Evolutionary conservation across 257 asterid genomes (phyloP), one percentile per base, ranked within the genome.

Genomic region (Solanum boliviense): DNA sequence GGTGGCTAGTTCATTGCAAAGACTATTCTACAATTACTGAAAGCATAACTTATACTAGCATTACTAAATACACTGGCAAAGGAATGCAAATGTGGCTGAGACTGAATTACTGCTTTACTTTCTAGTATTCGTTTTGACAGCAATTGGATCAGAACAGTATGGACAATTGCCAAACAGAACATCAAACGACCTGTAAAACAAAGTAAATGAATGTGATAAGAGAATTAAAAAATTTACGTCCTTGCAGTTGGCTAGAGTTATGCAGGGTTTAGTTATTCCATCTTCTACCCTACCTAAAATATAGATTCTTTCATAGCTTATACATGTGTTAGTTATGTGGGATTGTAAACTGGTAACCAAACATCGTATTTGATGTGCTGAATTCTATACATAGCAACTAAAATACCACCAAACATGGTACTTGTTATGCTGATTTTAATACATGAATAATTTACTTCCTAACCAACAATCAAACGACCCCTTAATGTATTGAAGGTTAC

Each of bases 101-200:
- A 6, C 52, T 44, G 60, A 15, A 15, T 16, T 48, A 48, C 21
- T 48, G 60, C 60, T 56, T 52, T 56, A 56, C 65, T 56, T 56
- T 56, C 85, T 91, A 65, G 87, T 52, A 90, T 93, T 88, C 84
- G 90, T 89, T 91, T 93, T 92, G 92, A 94, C 91, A 86, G 96
- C 95, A 75, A 94, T 87, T 20, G 98, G 95, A 87, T 93, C 96
- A 71, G 96, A 94, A 88, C 95, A 94, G 91, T 93, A 94, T 67
- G 97, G 97, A 88, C 97, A 94, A 90, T 90, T 93, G 29, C 97
- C 97, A 35, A 93, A 94, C 75, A 94, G 90, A 87, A 92, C 94
- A 89, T 92, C 95, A 35, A 93, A 93, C 74, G 95, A 94, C 92
- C 95, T 93, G 82, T 60, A 89, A 88, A 87, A 70, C 58, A 70